Evolutionary conservation across 2,329 filamentous ascomycete genomes (phyloP), one percentile per base, ranked within the genome.

Genomic region (Kalaharituber pfeilii): DNA sequence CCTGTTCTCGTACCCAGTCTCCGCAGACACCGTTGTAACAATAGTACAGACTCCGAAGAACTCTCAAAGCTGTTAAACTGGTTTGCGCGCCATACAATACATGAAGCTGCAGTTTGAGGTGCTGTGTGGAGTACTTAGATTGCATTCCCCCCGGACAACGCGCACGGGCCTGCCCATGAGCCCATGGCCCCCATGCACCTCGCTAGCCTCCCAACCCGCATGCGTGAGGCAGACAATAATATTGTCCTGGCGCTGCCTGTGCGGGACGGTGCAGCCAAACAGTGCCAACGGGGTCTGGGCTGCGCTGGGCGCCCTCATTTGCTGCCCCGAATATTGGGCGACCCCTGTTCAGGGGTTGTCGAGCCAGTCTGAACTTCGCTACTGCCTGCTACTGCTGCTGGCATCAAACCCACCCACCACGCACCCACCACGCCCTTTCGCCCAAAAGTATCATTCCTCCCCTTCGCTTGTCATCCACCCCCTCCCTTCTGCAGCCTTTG

Each of bases 271-370:
- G 29, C 8, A n/a, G 5, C 33, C 15, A 18, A 36, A 36, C 11
- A 11, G n/a, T 13, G 33, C 33, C 20, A 39, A 39, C 33, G 33
- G 20, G 33, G 13, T 39, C n/a, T n/a, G n/a, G n/a, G 30, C 9
- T 9, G 30, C 9, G 30, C 30, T 36, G 30, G 9, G 15, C 4
- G 42, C 18, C 13, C n/a, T 24, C 42, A 25, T 47, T 25, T 47
- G 42, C 15, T 45, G 42, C 42, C 20, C 22, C 9, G 20, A 22
- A 47, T 4, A 20, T 11, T 24, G 5, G 5, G 42, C 13, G 42
- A 22, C 42, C 42, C 42, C 42, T 47, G 42, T 47, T 47, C 42
- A 47, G 42, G 42, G 42, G 42, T 47, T 47, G 18, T 24, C 22
- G 42, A 18, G 5, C 22, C 42, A 15, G 42, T 36, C n/a, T 20